A percentile compares a stretch with the other conserved stretches of the same genome.
Evolutionary conservation across 805 yeast genomes (phyloP).

Genomic region (Wickerhamiella shivajii): DNA sequence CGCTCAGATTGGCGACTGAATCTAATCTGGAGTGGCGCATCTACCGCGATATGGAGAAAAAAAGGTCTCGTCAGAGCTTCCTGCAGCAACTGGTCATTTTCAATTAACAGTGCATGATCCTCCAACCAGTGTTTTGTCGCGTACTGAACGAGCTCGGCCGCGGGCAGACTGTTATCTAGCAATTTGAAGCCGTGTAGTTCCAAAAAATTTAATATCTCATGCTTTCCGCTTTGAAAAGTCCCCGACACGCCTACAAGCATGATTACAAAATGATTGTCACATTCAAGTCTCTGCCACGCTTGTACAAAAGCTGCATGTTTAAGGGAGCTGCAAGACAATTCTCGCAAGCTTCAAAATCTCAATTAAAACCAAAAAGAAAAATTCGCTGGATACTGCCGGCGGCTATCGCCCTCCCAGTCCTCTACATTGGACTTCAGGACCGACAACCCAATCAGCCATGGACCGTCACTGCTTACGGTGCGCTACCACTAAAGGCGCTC

Average conservation of each 20-base stretch:
- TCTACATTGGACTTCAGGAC: constrained; percentile 8
- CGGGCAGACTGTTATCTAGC: constrained; percentile 18
- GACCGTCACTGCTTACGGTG: constrained; percentile 78
- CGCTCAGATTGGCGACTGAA: constrained; percentile 14
- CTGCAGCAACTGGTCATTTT: constrained; percentile 30
- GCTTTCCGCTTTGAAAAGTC: constrained; percentile 49
- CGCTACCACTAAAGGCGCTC: constrained; percentile 79
- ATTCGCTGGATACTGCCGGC: constrained; percentile 1
- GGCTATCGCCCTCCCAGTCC: constrained; percentile 1
- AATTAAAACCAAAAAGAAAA: not conserved
- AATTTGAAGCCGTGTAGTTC: constrained; percentile 37
- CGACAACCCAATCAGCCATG: constrained; percentile 55
- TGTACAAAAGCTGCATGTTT: not conserved
- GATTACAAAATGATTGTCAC: not conserved
- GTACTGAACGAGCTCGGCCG: constrained; percentile 37
- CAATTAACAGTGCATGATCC: constrained; percentile 43
- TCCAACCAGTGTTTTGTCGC: constrained; percentile 55
- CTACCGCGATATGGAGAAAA: constrained; percentile 64
- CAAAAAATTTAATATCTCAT: constrained; percentile 46
- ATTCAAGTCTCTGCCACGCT: not conserved
- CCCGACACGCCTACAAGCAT: constrained; percentile 74
- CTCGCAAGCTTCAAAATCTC: not conserved
- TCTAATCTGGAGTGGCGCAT: constrained; percentile 50
- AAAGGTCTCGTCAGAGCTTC: constrained; percentile 58
- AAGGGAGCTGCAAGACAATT: not conserved